Evolutionary conservation across 2,329 filamentous ascomycete genomes (phyloP).

Genomic region (Colletotrichum sp.): DNA sequence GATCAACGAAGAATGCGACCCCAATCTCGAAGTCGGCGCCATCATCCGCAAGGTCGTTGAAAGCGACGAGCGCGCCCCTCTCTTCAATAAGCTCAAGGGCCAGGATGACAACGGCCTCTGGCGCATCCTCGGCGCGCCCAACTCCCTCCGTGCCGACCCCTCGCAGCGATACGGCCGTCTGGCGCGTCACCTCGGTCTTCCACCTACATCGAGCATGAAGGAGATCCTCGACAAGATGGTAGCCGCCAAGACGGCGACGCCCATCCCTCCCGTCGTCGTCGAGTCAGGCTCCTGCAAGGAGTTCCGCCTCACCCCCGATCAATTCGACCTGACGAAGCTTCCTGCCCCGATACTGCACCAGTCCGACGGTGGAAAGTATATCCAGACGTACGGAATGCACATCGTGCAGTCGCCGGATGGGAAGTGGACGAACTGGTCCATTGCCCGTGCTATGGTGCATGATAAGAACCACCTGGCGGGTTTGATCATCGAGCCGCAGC

Average conservation of each 20-base stretch:
- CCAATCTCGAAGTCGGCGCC: slow-evolving; percentile 50
- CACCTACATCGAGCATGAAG: slow-evolving; percentile 37
- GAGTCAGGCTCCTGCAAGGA: slow-evolving; percentile 47
- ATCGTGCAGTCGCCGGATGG: slow-evolving; percentile 49
- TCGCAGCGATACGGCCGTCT: slow-evolving; percentile 43
- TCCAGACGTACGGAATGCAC: slow-evolving; percentile 56
- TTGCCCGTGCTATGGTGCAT: slow-evolving; percentile 50
- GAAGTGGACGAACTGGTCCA: slow-evolving; percentile 53
- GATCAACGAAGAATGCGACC: slow-evolving; percentile 46
- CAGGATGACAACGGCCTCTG: slow-evolving; percentile 45
- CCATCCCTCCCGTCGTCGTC: slow-evolving; percentile 36
- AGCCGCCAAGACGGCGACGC: slow-evolving; percentile 33
- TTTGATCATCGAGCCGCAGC: slow-evolving; percentile 48
- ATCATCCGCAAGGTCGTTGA: slow-evolving; percentile 52
- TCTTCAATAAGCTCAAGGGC: slow-evolving; percentile 58
- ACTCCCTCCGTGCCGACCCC: slow-evolving; percentile 35
- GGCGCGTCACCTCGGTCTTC: slow-evolving; percentile 45
- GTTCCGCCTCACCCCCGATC: slow-evolving; percentile 36
- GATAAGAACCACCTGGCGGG: slow-evolving; percentile 45
- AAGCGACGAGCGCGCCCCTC: slow-evolving; percentile 48
- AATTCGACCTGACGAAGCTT: slow-evolving; percentile 47
- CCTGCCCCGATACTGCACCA: slow-evolving; percentile 48
- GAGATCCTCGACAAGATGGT: slow-evolving; percentile 48
- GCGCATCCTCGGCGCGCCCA: slow-evolving; percentile 51
- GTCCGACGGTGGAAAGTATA: slow-evolving; percentile 52